Evolutionary conservation across 108 stramenopile species (phyloP).

Genomic region (Epipyxis sp.): DNA sequence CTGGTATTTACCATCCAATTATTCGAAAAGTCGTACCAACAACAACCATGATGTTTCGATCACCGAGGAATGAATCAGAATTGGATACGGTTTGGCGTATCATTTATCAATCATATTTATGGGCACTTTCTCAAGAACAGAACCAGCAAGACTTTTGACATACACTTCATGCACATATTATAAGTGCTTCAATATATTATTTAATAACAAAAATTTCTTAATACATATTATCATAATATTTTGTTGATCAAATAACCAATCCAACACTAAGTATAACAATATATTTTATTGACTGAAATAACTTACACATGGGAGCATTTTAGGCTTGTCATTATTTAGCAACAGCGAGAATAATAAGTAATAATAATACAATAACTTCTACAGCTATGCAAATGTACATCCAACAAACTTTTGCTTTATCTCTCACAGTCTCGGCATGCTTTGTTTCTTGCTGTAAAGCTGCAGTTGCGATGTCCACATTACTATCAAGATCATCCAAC

Average conservation of each 20-base stretch:
- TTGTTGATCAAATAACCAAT: no score
- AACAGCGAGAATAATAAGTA: not conserved
- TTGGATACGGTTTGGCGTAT: not conserved
- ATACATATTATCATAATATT: no score
- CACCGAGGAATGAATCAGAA: slow-evolving; percentile 6
- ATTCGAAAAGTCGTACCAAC: not conserved
- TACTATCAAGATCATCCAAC: slow-evolving; percentile 19
- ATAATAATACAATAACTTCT: not conserved
- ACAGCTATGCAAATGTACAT: slow-evolving; percentile 34
- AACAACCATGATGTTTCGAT: not conserved
- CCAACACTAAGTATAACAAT: no score
- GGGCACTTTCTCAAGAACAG: not conserved
- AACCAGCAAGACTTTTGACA: not conserved
- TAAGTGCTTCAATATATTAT: no score
- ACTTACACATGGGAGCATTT: no score
- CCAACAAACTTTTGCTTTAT: slow-evolving; percentile 19
- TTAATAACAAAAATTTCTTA: no score
- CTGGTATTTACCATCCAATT: slow-evolving; percentile 12
- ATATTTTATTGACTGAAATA: no score
- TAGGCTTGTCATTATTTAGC: not conserved
- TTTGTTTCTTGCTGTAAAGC: slow-evolving; percentile 15
- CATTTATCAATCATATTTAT: not conserved
- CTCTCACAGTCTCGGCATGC: slow-evolving; percentile 3
- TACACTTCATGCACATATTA: no score
- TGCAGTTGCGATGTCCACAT: slow-evolving; percentile 25